Percentiles rank a stretch among this genome's conserved stretches.
Conservation (phyloP, 1,284 basidiomycete genomes). For the Moesziomyces sp. region DNA sequence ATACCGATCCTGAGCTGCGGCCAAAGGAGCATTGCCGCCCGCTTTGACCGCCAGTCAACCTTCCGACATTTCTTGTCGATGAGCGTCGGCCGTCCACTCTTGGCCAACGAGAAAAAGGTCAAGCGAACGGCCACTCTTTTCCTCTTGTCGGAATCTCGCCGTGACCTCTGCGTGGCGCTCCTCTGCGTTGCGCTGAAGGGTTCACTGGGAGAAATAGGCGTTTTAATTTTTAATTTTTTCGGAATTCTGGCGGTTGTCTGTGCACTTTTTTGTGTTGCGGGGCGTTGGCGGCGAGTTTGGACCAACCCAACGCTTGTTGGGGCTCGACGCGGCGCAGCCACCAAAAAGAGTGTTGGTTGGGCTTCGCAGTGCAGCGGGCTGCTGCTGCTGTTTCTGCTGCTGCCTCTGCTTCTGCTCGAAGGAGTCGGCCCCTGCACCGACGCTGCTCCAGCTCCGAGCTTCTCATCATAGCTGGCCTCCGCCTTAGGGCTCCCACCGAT, state of each 20-base stretch:
- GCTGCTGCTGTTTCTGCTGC: neutral
- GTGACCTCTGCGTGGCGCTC: neutral
- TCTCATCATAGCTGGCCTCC: slow-evolving; percentile 1
- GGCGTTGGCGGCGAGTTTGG: slow-evolving; percentile 10
- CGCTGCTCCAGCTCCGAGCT: neutral
- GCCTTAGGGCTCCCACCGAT: neutral
- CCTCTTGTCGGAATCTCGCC: neutral
- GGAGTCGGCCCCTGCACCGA: slow-evolving; percentile 2
- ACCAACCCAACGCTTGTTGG: slow-evolving; percentile 24
- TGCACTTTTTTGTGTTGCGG: slow-evolving; percentile 18
- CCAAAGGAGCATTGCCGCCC: neutral
- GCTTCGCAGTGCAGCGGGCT: neutral
- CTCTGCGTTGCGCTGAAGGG: neutral
- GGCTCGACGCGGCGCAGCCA: slow-evolving; percentile 8
- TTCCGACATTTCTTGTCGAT: neutral
- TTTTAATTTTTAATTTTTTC: slow-evolving; percentile 3
- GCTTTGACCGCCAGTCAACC: neutral
- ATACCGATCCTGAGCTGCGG: neutral
- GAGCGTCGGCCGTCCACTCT: neutral
- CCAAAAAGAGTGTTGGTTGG: slow-evolving; percentile 7
- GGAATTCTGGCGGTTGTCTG: slow-evolving; percentile 13
- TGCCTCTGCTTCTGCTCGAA: neutral
- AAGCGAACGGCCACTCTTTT: neutral
- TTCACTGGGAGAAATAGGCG: neutral
- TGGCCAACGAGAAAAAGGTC: no score